Percentiles rank a stretch among this genome's conserved stretches.
These are phyloP conservation scores for Fusarium piperis DNA, from an alignment of 2,329 filamentous ascomycete genomes.

Conservation along the genomic window DNA sequence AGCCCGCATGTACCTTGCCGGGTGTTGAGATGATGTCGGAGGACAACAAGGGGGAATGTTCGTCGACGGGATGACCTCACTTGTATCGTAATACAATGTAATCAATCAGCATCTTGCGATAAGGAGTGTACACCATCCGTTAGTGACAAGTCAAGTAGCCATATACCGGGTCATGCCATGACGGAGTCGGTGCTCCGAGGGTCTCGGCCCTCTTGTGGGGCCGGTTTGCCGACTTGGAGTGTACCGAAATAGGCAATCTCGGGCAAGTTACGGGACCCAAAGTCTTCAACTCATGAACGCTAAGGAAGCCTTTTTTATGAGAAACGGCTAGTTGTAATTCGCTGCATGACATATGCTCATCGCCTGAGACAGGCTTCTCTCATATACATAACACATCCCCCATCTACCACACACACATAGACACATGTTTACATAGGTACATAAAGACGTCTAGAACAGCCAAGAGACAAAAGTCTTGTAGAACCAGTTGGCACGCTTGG, in stretches of 20 bases:
- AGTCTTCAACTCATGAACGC: neutral
- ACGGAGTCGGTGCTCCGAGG: neutral
- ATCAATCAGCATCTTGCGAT: neutral
- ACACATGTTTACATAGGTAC: neutral
- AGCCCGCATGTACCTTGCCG: neutral
- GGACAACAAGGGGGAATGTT: neutral
- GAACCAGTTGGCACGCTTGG: slow-evolving; percentile 45
- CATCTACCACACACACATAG: neutral
- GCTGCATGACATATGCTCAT: slow-evolving; percentile 22
- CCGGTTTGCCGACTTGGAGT: neutral
- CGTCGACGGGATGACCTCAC: neutral
- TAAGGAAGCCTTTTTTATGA: neutral
- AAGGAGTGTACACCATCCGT: neutral
- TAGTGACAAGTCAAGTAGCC: neutral
- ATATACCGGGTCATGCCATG: neutral
- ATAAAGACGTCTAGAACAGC: slow-evolving; percentile 45
- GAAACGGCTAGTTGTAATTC: neutral
- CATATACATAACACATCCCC: slow-evolving; percentile 2
- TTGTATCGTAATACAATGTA: neutral
- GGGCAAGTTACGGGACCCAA: neutral
- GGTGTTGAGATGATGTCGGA: neutral
- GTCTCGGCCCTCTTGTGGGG: neutral
- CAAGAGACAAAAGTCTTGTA: slow-evolving; percentile 52
- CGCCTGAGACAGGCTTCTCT: neutral
- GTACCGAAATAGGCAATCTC: slow-evolving; percentile 1